phyloP scores from a whole-genome alignment of 176 grass and related monocot species.

The Cenchrus purpureus region DNA sequence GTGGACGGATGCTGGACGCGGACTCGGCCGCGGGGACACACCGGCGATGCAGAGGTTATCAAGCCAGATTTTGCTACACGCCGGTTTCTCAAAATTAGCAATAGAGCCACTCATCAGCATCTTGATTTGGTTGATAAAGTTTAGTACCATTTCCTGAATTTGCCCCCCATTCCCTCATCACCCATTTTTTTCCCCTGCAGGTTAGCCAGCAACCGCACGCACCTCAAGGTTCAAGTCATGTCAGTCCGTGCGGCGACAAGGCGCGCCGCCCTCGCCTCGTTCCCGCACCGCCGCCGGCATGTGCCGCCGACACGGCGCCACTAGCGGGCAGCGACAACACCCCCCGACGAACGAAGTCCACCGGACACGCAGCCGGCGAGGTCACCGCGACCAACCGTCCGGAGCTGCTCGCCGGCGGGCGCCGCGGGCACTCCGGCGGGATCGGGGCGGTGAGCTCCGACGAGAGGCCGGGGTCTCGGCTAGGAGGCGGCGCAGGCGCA shows the following conservation, averaged over 20 bases:
- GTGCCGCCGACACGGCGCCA: constrained; percentile 8
- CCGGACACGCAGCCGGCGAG: not conserved
- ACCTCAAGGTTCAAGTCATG: constrained; percentile 48
- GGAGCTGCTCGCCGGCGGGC: constrained; percentile 13
- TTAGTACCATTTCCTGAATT: not conserved
- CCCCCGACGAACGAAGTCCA: not conserved
- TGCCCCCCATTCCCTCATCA: not conserved
- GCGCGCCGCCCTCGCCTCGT: constrained; percentile 3
- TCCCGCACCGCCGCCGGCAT: constrained; percentile 37
- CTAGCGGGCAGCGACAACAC: not conserved
- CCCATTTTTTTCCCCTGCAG: not conserved
- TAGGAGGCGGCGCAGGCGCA: not conserved
- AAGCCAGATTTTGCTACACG: not conserved
- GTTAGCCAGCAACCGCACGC: constrained; percentile 33
- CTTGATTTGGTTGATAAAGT: not conserved
- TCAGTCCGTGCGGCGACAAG: constrained; percentile 34
- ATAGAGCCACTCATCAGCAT: not conserved
- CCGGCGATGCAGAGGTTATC: not conserved
- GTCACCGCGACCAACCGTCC: not conserved
- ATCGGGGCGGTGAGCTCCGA: constrained; percentile 4
- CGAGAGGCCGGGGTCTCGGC: not conserved
- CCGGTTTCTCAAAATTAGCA: not conserved
- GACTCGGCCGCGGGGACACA: not conserved
- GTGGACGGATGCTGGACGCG: not conserved
- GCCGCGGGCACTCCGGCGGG: not conserved